Percentiles rank a stretch among this genome's conserved stretches.
Conservation (phyloP, 257 asterid species). For the Solanum etuberosum region DNA sequence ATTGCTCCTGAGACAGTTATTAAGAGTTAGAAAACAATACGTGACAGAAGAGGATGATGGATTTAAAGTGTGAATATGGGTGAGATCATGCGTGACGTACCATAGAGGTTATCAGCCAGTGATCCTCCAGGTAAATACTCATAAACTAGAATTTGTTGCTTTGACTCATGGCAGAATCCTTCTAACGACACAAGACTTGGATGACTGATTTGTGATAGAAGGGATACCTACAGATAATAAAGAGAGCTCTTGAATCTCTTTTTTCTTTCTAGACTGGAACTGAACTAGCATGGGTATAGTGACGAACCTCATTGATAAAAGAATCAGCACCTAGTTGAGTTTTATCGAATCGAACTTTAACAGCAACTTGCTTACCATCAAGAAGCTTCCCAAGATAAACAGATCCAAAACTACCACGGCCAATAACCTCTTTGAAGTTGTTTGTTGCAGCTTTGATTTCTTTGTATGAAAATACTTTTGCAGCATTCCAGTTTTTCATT, state of each 20-base stretch:
- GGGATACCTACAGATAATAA: conserved; percentile 46
- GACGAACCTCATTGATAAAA: conserved; percentile 73
- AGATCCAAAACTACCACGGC: conserved; percentile 90
- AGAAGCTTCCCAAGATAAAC: conserved; percentile 71
- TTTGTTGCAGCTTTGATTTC: conserved; percentile 74
- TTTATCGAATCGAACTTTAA: conserved; percentile 79
- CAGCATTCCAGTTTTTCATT: conserved; percentile 50
- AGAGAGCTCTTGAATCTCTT: neutral
- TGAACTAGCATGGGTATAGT: neutral
- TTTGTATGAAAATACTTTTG: conserved; percentile 57
- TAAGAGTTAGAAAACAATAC: neutral
- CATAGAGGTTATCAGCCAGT: conserved; percentile 76
- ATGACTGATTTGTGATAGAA: conserved; percentile 68
- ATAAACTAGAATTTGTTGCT: conserved; percentile 86
- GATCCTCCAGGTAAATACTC: conserved; percentile 84
- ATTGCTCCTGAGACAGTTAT: conserved; percentile 44
- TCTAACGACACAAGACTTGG: conserved; percentile 70
- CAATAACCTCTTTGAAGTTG: conserved; percentile 71
- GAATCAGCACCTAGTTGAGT: conserved; percentile 83
- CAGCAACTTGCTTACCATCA: conserved; percentile 69
- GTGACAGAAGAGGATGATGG: neutral
- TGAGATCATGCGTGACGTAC: conserved; percentile 18
- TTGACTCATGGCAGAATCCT: conserved; percentile 84
- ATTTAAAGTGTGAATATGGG: neutral
- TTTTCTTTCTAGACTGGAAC: neutral